Evolutionary conservation across 352 stramenopile species (phyloP), one percentile per base, ranked within the genome.

Genomic region (Phytophthora macrochlamydospora): DNA sequence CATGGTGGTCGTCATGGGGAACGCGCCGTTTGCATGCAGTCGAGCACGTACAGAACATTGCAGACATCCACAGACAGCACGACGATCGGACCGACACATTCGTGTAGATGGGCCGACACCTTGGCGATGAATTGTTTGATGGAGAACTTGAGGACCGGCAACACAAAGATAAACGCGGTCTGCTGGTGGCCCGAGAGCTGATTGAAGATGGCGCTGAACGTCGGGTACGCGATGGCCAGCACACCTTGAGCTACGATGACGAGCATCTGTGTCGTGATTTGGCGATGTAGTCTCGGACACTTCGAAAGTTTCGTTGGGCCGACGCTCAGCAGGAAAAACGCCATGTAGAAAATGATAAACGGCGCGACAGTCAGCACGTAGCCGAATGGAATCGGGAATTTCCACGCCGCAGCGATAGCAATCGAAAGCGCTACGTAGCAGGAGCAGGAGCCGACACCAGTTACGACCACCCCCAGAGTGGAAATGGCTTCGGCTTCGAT

Each of bases 41-140:
- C 37, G 44, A 70, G 11, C 24, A 65, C 48, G 31, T 65, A 70
- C 8, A 75, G n/a, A 6, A 58, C 67, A 48, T 67, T 67, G 56
- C 66, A 71, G 3, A 65, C 32, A 9, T 70, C 67, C 12, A 75
- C 57, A 9, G 61, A 62, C 30, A 75, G 59, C 4, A 67, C 57
- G 14, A 58, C 52, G 4, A 59, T 62, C 38, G 43, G 48, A 2
- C 54, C 51, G 6, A 63, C 51, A 14, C 48, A 43, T 14, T 75
- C 67, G n/a, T 59, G 28, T 33, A 62, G 56, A 42, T 71, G 48
- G 2, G 12, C 5, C 3, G 37, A 55, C 3, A 37, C 38, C 3
- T 35, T 42, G 3, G 63, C 62, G 2, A 51, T 49, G 6, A 61
- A 28, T 18, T 74, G 69, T n/a, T 64, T 59, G 30, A 67, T 56